Base-by-base conservation (phyloP, 1,284 basidiomycete species). In the Ustilago crameri region DNA sequence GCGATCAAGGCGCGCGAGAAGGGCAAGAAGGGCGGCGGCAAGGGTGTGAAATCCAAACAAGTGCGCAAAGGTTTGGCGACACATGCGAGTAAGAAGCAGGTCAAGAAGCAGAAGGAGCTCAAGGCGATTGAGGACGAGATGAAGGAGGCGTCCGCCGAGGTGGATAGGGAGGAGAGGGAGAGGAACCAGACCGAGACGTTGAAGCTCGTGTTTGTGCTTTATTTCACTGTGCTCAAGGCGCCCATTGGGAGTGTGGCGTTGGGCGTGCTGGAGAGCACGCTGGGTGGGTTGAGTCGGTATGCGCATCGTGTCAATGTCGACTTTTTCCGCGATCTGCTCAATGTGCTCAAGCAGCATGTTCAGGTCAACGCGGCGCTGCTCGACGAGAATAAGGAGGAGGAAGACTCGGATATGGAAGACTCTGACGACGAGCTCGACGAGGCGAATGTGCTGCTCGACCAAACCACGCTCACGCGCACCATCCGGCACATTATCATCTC, bases 271-370 rank as follows among this genome's bases (percentile, higher is more conserved):
- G 91, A 93, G 12, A 89, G 92, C 24, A 94, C 94, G 26, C 86
- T 99, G 70, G 90, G 91, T 79, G 96, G 96, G 64, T 91, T 99
- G 76, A 90, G 93, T 5, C 90, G 90, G 84, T 98, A 93, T 80
- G 91, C 95, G 0, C 96, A 98, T 84, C 88, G 97, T 57, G 93
- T 99, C 84, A 99, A 97, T 84, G 89, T 98, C 76, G 96, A 99
- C 84, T 99, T 99, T 85, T 99, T 99, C 89, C 90, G 91, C 74
- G 96, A 98, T 85, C 86, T 99, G 45, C 87, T 98, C 84, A 87
- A 89, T 51, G 93, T 96, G 1, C 86, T 99, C 32, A 92, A 92
- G 82, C 87, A 87, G 59, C 89, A 93, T 56, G 89, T 96, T 72
- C 80, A 85, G 0, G 49, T 54, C 40, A 64, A 54, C 12, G 61